Base-by-base conservation (phyloP, 2,329 filamentous ascomycete genomes). In the Pestalotiopsis sp. region DNA sequence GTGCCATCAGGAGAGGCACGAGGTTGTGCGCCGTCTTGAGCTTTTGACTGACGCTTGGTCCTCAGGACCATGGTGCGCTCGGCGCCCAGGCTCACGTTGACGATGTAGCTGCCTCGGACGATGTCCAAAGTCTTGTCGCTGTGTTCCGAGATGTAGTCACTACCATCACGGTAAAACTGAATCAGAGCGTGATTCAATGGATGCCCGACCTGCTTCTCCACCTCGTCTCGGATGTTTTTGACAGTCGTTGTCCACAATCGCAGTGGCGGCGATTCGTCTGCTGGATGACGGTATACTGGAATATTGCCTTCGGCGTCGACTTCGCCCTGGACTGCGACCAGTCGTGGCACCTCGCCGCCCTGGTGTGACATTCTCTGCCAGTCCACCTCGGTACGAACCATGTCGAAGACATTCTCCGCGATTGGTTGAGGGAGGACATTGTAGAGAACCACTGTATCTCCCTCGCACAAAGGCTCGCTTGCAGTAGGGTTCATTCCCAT, bases 81-180 rank as follows among this genome's bases (percentile, higher is more conserved):
- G 0, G 95, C 95, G 1, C 96, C 96, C n/a, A 98, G 87, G 72
- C 94, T 97, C 64, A 97, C 90, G 76, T 98, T 99, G 72, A 95
- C 94, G 72, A 99, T 97, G 69, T 87, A 95, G 27, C 93, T 96
- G 4, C 86, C 90, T 31, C 87, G 89, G 13, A 90, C 90, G 68
- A 99, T 96, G 78, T 99, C 96, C 27, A 99, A 84, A 0, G 95
- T 97, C 81, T 99, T 99, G 79, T 99, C 96, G 52, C 94, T 97
- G 77, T 99, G 96, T 77, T 99, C 96, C 13, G 93, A 96, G 71
- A 99, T 99, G 77, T 94, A 94, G 80, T 99, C 96, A 62, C 89
- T 90, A 2, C 95, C 93, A 73, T 88, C 87, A n/a, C 96, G 93
- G 76, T 99, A 99, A 68, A 94, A 88, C 76, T 99, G 96, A 60